A percentile compares a stretch with the other conserved stretches of the same genome.
phyloP scores from a whole-genome alignment of 352 stramenopile genomes.

The Pythium grandisporangium region DNA sequence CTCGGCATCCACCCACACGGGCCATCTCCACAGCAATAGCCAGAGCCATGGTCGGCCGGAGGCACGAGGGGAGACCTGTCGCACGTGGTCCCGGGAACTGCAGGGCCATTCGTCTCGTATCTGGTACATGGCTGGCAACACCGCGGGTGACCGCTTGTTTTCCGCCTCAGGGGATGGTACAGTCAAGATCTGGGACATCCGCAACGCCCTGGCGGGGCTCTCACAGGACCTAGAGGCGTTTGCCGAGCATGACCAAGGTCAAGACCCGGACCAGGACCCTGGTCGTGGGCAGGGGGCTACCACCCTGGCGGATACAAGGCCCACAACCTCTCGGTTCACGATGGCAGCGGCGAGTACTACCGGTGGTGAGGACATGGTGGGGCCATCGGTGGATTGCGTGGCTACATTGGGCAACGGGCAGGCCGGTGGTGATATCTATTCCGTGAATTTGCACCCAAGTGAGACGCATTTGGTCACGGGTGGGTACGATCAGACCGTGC shows the following conservation, averaged over 20 bases:
- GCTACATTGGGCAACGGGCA: constrained; percentile 19
- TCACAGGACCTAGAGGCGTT: constrained; percentile 16
- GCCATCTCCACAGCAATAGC: constrained; percentile 11
- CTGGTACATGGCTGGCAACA: constrained; percentile 69
- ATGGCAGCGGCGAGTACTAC: not conserved
- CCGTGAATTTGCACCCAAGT: constrained; percentile 75
- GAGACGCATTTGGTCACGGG: constrained; percentile 83
- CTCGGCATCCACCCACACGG: not conserved
- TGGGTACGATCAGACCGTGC: constrained; percentile 83
- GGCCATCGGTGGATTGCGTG: constrained; percentile 7
- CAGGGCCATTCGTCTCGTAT: constrained; percentile 77
- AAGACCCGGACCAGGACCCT: constrained; percentile 23
- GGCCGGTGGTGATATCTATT: constrained; percentile 70
- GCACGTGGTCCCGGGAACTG: constrained; percentile 47
- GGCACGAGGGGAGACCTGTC: constrained; percentile 43
- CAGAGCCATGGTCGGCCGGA: no score
- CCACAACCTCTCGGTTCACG: not conserved
- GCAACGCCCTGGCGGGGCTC: constrained; percentile 28
- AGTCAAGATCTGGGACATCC: constrained; percentile 83
- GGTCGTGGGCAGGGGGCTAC: not conserved
- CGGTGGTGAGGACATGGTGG: not conserved
- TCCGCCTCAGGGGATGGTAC: constrained; percentile 76
- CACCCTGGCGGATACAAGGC: no score
- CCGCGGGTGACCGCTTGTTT: constrained; percentile 55
- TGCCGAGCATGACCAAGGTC: constrained; percentile 22